Base-by-base conservation (phyloP, 108 stramenopile species). In the Phaeodactylum tricornutum region DNA sequence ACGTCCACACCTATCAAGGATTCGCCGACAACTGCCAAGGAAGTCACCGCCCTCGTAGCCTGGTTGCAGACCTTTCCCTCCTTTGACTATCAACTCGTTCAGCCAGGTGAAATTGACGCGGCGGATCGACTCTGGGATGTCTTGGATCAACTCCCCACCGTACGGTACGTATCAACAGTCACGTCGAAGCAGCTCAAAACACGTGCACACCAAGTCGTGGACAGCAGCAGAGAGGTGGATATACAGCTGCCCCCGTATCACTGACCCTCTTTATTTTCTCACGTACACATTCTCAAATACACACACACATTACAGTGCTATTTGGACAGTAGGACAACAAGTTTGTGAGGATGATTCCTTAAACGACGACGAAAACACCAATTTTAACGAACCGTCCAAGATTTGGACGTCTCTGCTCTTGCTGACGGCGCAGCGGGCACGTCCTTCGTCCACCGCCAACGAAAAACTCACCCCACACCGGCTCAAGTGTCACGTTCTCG, bases 11-110 rank as follows among this genome's bases (percentile, higher is more conserved):
- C n/a, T n/a, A n/a, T n/a, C n/a, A n/a, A n/a, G n/a, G n/a, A n/a
- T n/a, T n/a, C n/a, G n/a, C n/a, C n/a, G n/a, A n/a, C n/a, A n/a
- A n/a, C n/a, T n/a, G n/a, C n/a, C n/a, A 52, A 48, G 29, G 65
- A 74, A 25, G 38, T 74, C 19, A 11, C 25, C 3, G 61, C 66
- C 3, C 57, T 74, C 19, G 30, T 42, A 4, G 59, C 29, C 15
- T 74, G 72, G 72, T 21, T 74, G 20, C 24, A 58, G 17, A 67
- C 66, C 25, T 74, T 74, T 53, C 50, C 61, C 5, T 38, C 47
- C 25, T 29, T 67, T 34, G 61, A 56, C 25, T 3, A 41, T 23
- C 39, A 28, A 8, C 17, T 29, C 33, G 48, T 49, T 17, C 17
- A 49, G 14, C 24, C 20, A 33, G 4, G 15, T 29, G 47, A 62